Conservation (phyloP, 805 yeast species). For the Pichia deserticola region DNA sequence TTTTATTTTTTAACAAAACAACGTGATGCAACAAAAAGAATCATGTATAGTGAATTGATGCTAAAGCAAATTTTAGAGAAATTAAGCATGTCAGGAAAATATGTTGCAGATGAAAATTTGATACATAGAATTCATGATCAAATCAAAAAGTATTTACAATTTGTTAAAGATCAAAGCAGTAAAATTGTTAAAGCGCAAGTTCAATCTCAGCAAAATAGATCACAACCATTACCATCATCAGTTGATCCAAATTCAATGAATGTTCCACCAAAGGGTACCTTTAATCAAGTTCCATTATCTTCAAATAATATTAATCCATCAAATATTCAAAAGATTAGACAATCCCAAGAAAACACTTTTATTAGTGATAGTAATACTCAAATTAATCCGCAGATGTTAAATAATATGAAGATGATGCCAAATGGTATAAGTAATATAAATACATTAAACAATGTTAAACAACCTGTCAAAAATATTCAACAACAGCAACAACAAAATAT, state of each 20-base stretch:
- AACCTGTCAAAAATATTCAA: not conserved
- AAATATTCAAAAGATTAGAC: conserved; percentile 1
- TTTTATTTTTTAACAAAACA: conserved; percentile 71
- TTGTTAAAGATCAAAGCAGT: conserved; percentile 52
- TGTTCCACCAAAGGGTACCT: conserved; percentile 16
- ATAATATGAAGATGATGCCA: not conserved
- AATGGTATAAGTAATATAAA: not conserved
- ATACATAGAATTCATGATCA: conserved; percentile 65
- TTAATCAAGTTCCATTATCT: conserved; percentile 3
- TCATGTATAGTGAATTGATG: conserved; percentile 73
- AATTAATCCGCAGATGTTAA: not conserved
- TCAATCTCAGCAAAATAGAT: conserved; percentile 20
- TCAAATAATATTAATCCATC: conserved; percentile 13
- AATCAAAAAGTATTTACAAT: conserved; percentile 65
- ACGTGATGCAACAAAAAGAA: conserved; percentile 64
- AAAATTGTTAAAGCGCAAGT: conserved; percentile 25
- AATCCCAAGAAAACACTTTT: not conserved
- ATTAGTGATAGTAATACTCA: not conserved
- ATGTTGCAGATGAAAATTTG: conserved; percentile 65
- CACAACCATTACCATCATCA: conserved; percentile 12
- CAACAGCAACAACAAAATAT: not conserved
- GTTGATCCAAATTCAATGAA: conserved; percentile 13
- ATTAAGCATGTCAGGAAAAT: conserved; percentile 41
- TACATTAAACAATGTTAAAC: not conserved
- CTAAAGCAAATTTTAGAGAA: conserved; percentile 69